Base-by-base conservation (phyloP, 805 yeast genomes). In the Saccharomycopsis schoenii region DNA sequence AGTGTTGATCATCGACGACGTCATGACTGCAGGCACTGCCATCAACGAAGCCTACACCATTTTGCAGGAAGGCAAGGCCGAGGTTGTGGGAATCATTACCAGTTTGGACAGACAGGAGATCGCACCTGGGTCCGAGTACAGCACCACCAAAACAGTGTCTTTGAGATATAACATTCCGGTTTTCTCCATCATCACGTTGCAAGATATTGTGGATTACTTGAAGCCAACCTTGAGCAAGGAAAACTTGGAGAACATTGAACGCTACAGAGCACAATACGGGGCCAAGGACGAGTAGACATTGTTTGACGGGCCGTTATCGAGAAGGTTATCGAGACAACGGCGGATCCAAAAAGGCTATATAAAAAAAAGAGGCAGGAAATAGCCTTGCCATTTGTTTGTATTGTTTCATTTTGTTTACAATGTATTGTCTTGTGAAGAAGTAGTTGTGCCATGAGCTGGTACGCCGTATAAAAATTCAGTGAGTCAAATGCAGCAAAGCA, bases 1-100 rank as follows among this genome's bases (percentile, higher is more conserved):
- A 63, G 83, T 93, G 25, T 76, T 94, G 68, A 89, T 94, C 68
- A 90, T 93, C 64, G 99, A 94, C 73, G 99, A 93, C 69, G 97
- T 94, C 52, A 92, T 93, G 85, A 93, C 98, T 63, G 98, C 98
- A 1, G 99, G 99, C 50, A 94, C 98, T 62, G 98, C 99, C 57
- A 91, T 92, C 71, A 88, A 88, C 68, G 98, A 94, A 75, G 97
- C 98, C 0, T 88, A 89, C 68, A 83, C 80, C 57, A 87, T 94
- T 68, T 90, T 94, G 67, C 74, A 75, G 29, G 74, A 69, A 29
- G 93, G 84, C 66, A 76, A 81, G 41, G 99, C 97, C 57, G 69
- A 75, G 14, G 86, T 90, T 24, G 88, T 84, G 56, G 98, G 96
- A 9, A 83, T 90, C 61, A 85, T 91, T 63, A 89, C 94, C 69